phyloP scores from a whole-genome alignment of 2,329 filamentous ascomycete genomes.

The Penicillium italicum region DNA sequence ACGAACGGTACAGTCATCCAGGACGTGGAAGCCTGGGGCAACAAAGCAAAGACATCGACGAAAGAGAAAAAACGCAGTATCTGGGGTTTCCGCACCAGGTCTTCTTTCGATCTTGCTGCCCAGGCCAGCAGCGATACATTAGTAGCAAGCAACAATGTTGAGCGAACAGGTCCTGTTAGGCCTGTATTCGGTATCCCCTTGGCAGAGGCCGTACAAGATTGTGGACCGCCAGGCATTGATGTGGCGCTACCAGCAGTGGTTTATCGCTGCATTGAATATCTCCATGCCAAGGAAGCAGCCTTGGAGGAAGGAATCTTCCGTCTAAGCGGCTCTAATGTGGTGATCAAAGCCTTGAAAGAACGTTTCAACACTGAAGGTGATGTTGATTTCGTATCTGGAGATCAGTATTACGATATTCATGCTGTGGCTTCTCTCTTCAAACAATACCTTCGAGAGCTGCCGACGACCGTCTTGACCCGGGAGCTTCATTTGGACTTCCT shows the following conservation, averaged over 20 bases:
- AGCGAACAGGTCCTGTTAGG: conserved; percentile 54
- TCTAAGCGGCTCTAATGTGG: conserved; percentile 90
- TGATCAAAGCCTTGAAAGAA: conserved; percentile 86
- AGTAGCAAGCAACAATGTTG: conserved; percentile 49
- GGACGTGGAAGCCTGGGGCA: conserved; percentile 81
- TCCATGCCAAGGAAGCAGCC: conserved; percentile 75
- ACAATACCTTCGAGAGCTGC: conserved; percentile 86
- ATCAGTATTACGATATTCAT: conserved; percentile 90
- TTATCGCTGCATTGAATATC: conserved; percentile 91
- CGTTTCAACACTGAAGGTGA: conserved; percentile 93
- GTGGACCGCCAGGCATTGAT: conserved; percentile 66
- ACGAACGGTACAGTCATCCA: conserved; percentile 81
- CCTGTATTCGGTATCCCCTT: conserved; percentile 83
- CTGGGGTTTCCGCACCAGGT: conserved; percentile 63
- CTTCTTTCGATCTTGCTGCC: conserved; percentile 62
- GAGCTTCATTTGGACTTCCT: conserved; percentile 89
- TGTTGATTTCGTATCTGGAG: conserved; percentile 73
- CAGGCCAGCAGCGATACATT: conserved; percentile 31
- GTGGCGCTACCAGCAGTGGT: conserved; percentile 85
- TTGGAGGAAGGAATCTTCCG: conserved; percentile 94
- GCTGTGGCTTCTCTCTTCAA: conserved; percentile 93
- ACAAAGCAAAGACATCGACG: conserved; percentile 60
- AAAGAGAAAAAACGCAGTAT: conserved; percentile 78
- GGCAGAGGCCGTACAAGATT: conserved; percentile 79
- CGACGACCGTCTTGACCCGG: conserved; percentile 82